phyloP scores from a whole-genome alignment of 139 green algal genomes.

The Picochlorum costavermella region DNA sequence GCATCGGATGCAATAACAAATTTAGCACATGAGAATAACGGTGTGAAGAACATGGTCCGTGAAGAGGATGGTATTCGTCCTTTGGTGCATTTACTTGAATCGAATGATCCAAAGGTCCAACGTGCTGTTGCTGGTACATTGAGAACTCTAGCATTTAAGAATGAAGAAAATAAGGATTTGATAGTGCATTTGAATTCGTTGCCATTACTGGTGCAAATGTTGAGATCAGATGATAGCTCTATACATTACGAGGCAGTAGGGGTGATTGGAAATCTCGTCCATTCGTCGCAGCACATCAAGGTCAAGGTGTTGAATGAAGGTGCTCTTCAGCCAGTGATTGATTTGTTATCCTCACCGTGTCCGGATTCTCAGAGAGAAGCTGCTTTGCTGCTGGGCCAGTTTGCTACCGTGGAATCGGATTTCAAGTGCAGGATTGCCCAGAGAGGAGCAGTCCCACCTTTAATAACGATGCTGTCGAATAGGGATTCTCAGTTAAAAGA shows the following conservation, averaged over 20 bases:
- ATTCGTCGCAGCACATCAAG: constrained; percentile 78
- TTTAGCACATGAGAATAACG: constrained; percentile 90
- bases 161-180: constrained; percentile 95
- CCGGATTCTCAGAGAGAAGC: constrained; percentile 89
- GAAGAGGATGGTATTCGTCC: constrained; percentile 84
- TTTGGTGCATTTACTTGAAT: constrained; percentile 77
- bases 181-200: constrained; percentile 90
- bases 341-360: constrained; percentile 70
- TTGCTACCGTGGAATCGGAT: constrained; percentile 77
- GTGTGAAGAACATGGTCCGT: constrained; percentile 83
- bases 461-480: constrained; percentile 85
- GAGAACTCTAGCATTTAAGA: constrained; percentile 96
- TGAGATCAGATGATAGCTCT: constrained; percentile 75
- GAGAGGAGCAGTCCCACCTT: constrained; percentile 82
- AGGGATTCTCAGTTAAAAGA: constrained; percentile 75
- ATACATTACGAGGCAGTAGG: constrained; percentile 98
- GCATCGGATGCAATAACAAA: constrained; percentile 94
- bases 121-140: constrained; percentile 75
- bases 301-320: constrained; percentile 66
- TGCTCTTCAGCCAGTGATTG: constrained; percentile 96
- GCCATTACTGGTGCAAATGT: constrained; percentile 90
- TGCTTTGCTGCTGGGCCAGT: constrained; percentile 94
- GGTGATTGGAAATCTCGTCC: constrained; percentile 96
- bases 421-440: constrained; percentile 86
- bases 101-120: constrained; percentile 81